Base-by-base conservation (phyloP, 2,329 filamentous ascomycete genomes). In the Chalaropsis thielavioides region DNA sequence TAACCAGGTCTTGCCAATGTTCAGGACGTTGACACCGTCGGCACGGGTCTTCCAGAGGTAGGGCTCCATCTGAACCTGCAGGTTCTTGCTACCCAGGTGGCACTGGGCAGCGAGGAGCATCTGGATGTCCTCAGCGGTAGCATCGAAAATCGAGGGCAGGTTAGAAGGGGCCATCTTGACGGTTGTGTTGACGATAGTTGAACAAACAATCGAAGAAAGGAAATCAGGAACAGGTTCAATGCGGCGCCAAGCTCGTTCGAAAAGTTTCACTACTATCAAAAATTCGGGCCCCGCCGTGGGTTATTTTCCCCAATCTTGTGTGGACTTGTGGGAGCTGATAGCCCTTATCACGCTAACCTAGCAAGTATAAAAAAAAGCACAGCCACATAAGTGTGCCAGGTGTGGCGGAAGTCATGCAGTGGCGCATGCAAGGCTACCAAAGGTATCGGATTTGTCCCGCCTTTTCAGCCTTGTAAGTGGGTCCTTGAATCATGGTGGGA, bases 1-100 rank as follows among this genome's bases (percentile, higher is more conserved):
- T 71, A 87, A 95, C 91, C 92, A 99, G 81, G 94, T 99, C 90
- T 99, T 99, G 83, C 92, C 92, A 80, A 99, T 90, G 87, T 99
- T 99, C 80, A 99, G 84, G 72, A 99, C 85, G 79, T 99, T 99
- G 83, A 99, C 88, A 81, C 94, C 94, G 75, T 99, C 95, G 71
- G 90, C 88, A 77, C 94, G 90, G 78, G 91, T 96, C 89, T 99
- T 99, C 92, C 92, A 99, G 76, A 99, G 88, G 85, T 99, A 99
- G 73, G 91, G 89, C 82, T 95, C 90, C 91, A 96, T 97, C 84
- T 97, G 92, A 77, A 95, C 90, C 85, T 97, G 94, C 75, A 99
- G 80, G 87, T 99, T 99, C 90, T 97, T 97, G 81, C 88, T 90
- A 75, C 94, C 94, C 74, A 97, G 86, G 81, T 99, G 95, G 81